Conservation (phyloP, 2,329 filamentous ascomycete genomes). For the Diaporthe batatas region DNA sequence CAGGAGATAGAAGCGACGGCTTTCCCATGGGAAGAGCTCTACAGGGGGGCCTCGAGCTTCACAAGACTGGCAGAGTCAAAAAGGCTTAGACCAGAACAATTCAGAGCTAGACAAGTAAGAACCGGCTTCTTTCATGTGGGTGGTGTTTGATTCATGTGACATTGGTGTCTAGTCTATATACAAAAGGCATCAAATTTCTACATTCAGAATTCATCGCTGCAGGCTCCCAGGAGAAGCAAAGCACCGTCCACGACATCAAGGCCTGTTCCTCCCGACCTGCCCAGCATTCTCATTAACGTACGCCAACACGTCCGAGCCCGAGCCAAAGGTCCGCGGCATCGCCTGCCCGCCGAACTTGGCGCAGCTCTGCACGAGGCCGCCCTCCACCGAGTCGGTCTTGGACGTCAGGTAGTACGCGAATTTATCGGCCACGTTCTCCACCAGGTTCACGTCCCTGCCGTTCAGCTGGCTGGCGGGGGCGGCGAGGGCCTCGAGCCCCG, state of each 20-base stretch:
- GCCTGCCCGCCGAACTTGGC: slow-evolving; percentile 49
- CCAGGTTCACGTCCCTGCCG: slow-evolving; percentile 12
- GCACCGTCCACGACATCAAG: neutral
- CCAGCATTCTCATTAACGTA: slow-evolving; percentile 23
- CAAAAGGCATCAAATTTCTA: neutral
- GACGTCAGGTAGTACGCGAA: slow-evolving; percentile 12
- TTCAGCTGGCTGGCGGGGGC: slow-evolving; percentile 13
- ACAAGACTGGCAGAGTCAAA: neutral
- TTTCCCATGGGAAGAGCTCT: no score
- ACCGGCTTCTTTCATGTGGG: rapidly evolving
- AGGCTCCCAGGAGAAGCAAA: no score
- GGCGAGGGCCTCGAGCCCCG: neutral
- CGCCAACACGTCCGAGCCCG: neutral
- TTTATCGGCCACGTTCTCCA: slow-evolving; percentile 7
- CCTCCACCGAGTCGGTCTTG: slow-evolving; percentile 16
- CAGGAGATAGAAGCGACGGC: neutral
- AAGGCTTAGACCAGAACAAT: neutral
- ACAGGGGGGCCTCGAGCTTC: no score
- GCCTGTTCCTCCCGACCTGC: slow-evolving; percentile 10
- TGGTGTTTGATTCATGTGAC: neutral
- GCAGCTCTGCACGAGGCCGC: slow-evolving; percentile 18
- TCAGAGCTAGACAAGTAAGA: no score
- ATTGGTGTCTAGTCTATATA: neutral
- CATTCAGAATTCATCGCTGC: neutral
- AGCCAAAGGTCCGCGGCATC: slow-evolving; percentile 42